A percentile compares a stretch with the other conserved stretches of the same genome.
Conservation (phyloP, 2,329 filamentous ascomycete species). For the Pochonia chlamydosporia region DNA sequence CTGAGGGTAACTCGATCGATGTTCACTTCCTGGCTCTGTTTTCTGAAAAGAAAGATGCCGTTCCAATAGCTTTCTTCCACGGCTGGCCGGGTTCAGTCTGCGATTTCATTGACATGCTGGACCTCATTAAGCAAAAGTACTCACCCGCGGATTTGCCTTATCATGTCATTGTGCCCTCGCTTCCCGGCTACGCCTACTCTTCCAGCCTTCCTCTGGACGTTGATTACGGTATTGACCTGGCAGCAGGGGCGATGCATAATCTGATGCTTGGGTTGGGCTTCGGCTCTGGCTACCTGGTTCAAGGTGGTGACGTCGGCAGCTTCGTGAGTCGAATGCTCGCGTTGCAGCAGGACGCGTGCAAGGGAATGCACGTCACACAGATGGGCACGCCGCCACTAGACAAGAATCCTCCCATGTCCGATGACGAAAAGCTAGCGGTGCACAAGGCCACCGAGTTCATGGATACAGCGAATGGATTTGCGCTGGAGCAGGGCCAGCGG, state of each 20-base stretch:
- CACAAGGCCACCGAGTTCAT: conserved; percentile 31
- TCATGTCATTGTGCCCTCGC: conserved; percentile 49
- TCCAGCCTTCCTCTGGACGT: conserved; percentile 37
- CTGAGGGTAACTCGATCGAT: conserved; percentile 25
- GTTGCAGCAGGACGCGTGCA: conserved; percentile 37
- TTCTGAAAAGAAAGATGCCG: conserved; percentile 41
- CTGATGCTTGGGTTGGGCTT: conserved; percentile 50
- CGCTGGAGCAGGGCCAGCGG: conserved; percentile 44
- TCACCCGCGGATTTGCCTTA: conserved; percentile 45
- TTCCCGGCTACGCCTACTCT: conserved; percentile 50
- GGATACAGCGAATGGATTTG: conserved; percentile 41
- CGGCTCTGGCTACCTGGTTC: conserved; percentile 41
- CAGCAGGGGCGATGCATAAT: conserved; percentile 39
- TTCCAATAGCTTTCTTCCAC: conserved; percentile 46
- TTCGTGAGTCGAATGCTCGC: conserved; percentile 36
- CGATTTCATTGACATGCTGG: conserved; percentile 49
- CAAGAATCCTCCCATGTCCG: neutral
- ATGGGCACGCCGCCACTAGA: conserved; percentile 9
- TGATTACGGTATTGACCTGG: conserved; percentile 24
- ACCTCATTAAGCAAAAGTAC: conserved; percentile 40
- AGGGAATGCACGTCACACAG: conserved; percentile 29
- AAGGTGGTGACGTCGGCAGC: conserved; percentile 53
- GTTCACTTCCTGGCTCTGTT: conserved; percentile 52
- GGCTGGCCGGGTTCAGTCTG: conserved; percentile 50
- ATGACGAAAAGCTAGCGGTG: conserved; percentile 16